Percentiles rank a stretch among this genome's conserved stretches.
Conservation (phyloP, 129 eudicot genomes). For the Chrysanthemum seticuspe region DNA sequence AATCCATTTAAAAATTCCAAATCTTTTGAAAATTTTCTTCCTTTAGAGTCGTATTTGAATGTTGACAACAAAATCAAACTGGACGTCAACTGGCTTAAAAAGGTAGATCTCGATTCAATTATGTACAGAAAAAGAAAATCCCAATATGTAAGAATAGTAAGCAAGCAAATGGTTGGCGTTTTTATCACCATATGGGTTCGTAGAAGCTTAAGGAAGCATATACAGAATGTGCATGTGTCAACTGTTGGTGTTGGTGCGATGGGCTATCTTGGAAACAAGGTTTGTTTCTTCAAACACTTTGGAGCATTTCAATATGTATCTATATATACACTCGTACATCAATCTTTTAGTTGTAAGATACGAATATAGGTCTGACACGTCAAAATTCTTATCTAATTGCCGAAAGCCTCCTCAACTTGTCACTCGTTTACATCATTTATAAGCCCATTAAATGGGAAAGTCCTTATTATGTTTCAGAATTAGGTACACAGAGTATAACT, state of each 20-base stretch:
- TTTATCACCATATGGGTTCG: constrained; percentile 93
- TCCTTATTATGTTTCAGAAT: too few relatives aligned
- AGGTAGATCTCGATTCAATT: constrained; percentile 67
- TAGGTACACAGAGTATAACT: too few relatives aligned
- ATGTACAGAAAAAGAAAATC: constrained; percentile 56
- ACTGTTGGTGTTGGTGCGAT: constrained; percentile 94
- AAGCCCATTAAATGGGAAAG: too few relatives aligned
- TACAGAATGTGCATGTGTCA: constrained; percentile 80
- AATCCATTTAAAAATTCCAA: constrained; percentile 48
- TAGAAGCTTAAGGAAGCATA: constrained; percentile 80
- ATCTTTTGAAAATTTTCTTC: constrained; percentile 42
- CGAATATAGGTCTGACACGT: too few relatives aligned
- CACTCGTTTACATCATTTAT: too few relatives aligned
- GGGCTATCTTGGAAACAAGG: constrained; percentile 98
- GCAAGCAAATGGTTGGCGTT: constrained; percentile 98
- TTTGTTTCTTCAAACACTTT: constrained; percentile 21
- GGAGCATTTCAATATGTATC: too few relatives aligned
- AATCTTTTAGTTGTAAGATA: too few relatives aligned
- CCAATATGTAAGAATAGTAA: constrained; percentile 79
- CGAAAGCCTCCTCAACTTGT: too few relatives aligned
- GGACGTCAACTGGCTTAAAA: constrained; percentile 40
- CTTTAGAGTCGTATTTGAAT: constrained; percentile 42
- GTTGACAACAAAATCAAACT: constrained; percentile 37
- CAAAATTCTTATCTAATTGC: too few relatives aligned
- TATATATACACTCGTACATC: too few relatives aligned